Conservation (phyloP, 2,329 filamentous ascomycete genomes). For the Chrysosporium keratinophilum region DNA sequence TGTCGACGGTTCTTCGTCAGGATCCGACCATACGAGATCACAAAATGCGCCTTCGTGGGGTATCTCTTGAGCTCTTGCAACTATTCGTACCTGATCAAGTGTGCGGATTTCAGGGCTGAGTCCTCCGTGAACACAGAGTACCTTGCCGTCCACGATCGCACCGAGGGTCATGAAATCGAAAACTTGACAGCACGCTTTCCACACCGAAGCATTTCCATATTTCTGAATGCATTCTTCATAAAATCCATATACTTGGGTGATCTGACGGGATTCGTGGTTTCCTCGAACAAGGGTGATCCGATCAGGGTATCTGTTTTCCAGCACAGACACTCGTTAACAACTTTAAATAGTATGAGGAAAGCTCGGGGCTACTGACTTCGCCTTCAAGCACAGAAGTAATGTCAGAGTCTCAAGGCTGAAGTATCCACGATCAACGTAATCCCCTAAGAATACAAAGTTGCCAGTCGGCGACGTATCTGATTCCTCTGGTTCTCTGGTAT, state of each 20-base stretch:
- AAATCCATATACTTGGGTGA: constrained; percentile 98
- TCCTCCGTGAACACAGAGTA: constrained; percentile 96
- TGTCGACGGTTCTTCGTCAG: constrained; percentile 74
- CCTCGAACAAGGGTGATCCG: constrained; percentile 97
- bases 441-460: constrained; percentile 48
- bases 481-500: not conserved
- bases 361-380: constrained; percentile 11
- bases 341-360: not conserved
- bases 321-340: constrained; percentile 7
- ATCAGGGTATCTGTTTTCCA: constrained; percentile 95
- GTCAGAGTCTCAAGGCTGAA: constrained; percentile 98
- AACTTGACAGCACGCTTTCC: constrained; percentile 98
- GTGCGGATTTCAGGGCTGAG: constrained; percentile 94
- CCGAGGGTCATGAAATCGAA: constrained; percentile 98
- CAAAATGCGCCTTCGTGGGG: constrained; percentile 98
- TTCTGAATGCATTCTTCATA: constrained; percentile 98
- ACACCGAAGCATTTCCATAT: constrained; percentile 97
- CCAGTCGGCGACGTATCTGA: constrained; percentile 9
- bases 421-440: constrained; percentile 97
- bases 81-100: constrained; percentile 84
- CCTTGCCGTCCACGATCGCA: constrained; percentile 96
- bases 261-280: constrained; percentile 98
- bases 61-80: constrained; percentile 96
- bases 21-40: constrained; percentile 94
- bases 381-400: constrained; percentile 48